Evolutionary conservation across 108 stramenopile species (phyloP).

Genomic region (Mediolabrus comicus): DNA sequence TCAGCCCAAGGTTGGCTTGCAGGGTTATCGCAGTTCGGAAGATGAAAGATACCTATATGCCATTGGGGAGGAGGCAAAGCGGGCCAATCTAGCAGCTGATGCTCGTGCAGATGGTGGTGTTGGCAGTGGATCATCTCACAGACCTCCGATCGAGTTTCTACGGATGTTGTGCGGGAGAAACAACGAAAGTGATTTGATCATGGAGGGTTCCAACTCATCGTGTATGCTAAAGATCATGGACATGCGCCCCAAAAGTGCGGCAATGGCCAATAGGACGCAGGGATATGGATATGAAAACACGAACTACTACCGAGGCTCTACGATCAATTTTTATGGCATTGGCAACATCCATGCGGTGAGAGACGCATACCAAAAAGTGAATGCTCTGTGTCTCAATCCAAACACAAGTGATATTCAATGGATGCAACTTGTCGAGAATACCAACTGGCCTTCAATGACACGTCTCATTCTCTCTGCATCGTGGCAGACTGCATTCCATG

Average conservation of each 20-base stretch:
- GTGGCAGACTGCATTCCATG: slow-evolving; percentile 85
- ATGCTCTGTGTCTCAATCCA: slow-evolving; percentile 55
- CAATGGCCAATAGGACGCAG: slow-evolving; percentile 87
- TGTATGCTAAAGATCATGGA: slow-evolving; percentile 87
- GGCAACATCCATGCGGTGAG: slow-evolving; percentile 87
- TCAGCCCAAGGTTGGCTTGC: slow-evolving; percentile 96
- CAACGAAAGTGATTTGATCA: slow-evolving; percentile 48
- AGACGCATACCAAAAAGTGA: slow-evolving; percentile 79
- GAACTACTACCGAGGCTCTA: slow-evolving; percentile 75
- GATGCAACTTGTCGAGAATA: slow-evolving; percentile 82
- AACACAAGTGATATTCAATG: slow-evolving; percentile 63
- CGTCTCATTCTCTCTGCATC: slow-evolving; percentile 86
- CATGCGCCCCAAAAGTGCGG: slow-evolving; percentile 79
- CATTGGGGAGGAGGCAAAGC: slow-evolving; percentile 70
- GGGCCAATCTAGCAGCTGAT: slow-evolving; percentile 55
- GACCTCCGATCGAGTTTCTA: slow-evolving; percentile 35
- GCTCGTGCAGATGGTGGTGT: slow-evolving; percentile 23
- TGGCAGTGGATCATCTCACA: slow-evolving; percentile 7
- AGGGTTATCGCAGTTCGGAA: slow-evolving; percentile 82
- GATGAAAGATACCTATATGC: slow-evolving; percentile 83
- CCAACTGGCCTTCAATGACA: slow-evolving; percentile 90
- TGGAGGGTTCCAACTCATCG: slow-evolving; percentile 32
- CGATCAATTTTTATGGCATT: slow-evolving; percentile 83
- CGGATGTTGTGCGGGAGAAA: slow-evolving; percentile 57
- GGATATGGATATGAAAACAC: slow-evolving; percentile 93